phyloP scores from a whole-genome alignment of 2,329 filamentous ascomycete genomes.

The Colletotrichum plurivorum region DNA sequence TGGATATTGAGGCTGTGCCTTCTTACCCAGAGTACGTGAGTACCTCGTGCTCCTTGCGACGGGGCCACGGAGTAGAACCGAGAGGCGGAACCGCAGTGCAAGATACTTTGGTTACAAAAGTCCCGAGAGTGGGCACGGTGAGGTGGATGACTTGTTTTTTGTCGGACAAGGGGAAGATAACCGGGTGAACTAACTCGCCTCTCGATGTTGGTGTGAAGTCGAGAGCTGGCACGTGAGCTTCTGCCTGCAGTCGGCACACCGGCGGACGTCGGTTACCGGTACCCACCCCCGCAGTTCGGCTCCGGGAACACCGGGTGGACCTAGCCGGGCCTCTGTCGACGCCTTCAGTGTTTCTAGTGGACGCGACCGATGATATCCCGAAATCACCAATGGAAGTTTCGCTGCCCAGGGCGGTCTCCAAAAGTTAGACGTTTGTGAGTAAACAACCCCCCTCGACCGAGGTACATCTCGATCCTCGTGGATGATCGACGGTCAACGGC shows the following conservation, averaged over 20 bases:
- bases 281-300: conserved; percentile 16
- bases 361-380: too few relatives aligned
- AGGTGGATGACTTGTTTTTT: background rate
- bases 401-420: background rate
- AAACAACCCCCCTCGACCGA: background rate
- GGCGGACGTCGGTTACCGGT: background rate
- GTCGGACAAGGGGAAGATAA: background rate
- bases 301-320: conserved; percentile 5
- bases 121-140: background rate
- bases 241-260: conserved; percentile 19
- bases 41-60: background rate
- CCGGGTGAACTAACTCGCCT: background rate
- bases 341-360: too few relatives aligned
- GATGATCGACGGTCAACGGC: background rate
- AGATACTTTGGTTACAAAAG: conserved; percentile 1
- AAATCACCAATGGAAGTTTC: too few relatives aligned
- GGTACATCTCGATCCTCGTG: background rate
- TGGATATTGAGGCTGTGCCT: background rate
- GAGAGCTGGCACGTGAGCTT: conserved; percentile 27
- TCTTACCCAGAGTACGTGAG: too few relatives aligned
- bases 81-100: conserved; percentile 1
- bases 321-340: too few relatives aligned
- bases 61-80: background rate
- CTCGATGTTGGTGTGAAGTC: background rate
- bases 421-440: background rate